Percentiles rank a stretch among this genome's conserved stretches.
phyloP scores from a whole-genome alignment of 2,329 filamentous ascomycete species.

The Penicillium polonicum region DNA sequence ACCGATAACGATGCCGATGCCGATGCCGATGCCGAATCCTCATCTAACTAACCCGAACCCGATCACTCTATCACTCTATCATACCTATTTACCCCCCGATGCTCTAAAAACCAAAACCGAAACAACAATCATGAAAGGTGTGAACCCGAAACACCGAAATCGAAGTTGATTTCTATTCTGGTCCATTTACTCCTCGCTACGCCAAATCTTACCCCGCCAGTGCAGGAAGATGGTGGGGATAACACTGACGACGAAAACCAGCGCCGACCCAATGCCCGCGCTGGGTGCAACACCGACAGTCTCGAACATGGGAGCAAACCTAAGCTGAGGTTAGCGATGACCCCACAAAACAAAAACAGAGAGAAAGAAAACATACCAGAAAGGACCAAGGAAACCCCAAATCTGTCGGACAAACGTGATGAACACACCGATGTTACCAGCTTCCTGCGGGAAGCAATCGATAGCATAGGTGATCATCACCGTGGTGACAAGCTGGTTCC shows the following conservation, averaged over 20 bases:
- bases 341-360: background rate
- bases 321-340: conserved; percentile 20
- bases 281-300: conserved; percentile 34
- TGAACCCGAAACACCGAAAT: background rate
- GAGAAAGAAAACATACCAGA: conserved; percentile 32
- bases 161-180: background rate
- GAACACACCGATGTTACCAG: conserved; percentile 60
- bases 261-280: conserved; percentile 31
- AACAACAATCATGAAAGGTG: background rate
- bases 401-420: conserved; percentile 55
- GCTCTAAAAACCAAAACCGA: background rate
- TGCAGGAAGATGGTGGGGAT: conserved; percentile 35
- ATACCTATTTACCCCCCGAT: background rate
- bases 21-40: conserved; percentile 4
- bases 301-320: conserved; percentile 39
- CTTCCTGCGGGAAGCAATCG: conserved; percentile 57
- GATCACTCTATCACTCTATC: background rate
- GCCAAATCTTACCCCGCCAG: conserved; percentile 27
- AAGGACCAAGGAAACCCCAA: conserved; percentile 41
- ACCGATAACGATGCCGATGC: background rate
- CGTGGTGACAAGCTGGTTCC: conserved; percentile 64
- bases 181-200: conserved; percentile 12
- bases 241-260: conserved; percentile 34
- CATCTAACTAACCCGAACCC: conserved; percentile 10
- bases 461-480: conserved; percentile 61